Evolutionary conservation across 2,329 filamentous ascomycete genomes (phyloP).

Genomic region (Colletotrichum liriopes): DNA sequence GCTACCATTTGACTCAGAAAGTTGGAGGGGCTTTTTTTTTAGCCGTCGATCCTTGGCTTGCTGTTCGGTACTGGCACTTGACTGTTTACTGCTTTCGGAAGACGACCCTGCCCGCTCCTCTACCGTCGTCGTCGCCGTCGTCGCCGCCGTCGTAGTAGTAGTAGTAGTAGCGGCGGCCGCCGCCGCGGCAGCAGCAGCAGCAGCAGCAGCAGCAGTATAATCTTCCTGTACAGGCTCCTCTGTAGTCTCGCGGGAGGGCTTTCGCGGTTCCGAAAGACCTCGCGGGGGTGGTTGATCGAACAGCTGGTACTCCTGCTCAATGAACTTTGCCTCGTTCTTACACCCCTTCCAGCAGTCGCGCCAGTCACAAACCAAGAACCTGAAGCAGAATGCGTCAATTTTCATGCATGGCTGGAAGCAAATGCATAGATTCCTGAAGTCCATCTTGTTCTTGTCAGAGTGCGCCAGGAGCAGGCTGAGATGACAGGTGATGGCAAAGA

Average conservation of each 20-base stretch:
- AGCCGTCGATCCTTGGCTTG: slow-evolving; percentile 52
- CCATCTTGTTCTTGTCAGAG: slow-evolving; percentile 98
- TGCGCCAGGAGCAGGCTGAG: slow-evolving; percentile 92
- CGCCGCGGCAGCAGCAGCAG: too few species aligned
- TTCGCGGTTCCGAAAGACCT: slow-evolving; percentile 58
- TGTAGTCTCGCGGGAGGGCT: slow-evolving; percentile 39
- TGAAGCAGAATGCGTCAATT: slow-evolving; percentile 95
- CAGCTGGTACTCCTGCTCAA: slow-evolving; percentile 77
- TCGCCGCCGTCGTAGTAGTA: too few species aligned
- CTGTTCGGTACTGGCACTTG: slow-evolving; percentile 50
- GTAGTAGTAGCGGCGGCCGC: slow-evolving; percentile 40
- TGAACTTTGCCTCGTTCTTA: slow-evolving; percentile 87
- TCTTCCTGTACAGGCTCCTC: slow-evolving; percentile 43
- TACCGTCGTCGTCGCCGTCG: slow-evolving; percentile 37
- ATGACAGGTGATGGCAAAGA: slow-evolving; percentile 97
- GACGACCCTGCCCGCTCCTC: slow-evolving; percentile 63
- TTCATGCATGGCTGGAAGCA: slow-evolving; percentile 98
- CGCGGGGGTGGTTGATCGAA: slow-evolving; percentile 72
- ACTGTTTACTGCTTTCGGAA: slow-evolving; percentile 75
- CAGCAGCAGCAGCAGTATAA: too few species aligned
- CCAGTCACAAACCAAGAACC: slow-evolving; percentile 96
- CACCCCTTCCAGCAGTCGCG: slow-evolving; percentile 97
- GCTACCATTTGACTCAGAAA: slow-evolving; percentile 61
- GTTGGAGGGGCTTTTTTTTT: slow-evolving; percentile 62
- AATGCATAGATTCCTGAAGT: slow-evolving; percentile 94